Evolutionary conservation across 2,329 filamentous ascomycete species (phyloP).

Genomic region (Chrysoporthe cubensis): DNA sequence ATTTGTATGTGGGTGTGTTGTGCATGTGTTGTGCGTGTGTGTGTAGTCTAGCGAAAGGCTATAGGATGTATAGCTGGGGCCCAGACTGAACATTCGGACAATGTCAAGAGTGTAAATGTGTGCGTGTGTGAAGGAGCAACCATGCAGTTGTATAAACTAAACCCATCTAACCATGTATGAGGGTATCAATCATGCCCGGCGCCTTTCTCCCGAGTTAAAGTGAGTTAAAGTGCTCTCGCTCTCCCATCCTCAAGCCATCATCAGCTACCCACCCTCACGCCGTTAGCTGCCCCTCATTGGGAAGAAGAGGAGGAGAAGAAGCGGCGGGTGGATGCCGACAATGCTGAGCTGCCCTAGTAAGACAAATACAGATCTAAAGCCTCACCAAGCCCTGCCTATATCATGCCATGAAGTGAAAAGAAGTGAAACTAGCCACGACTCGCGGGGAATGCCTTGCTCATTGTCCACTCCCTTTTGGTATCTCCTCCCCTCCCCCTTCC

Average conservation of each 20-base stretch:
- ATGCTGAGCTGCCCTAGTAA: background rate
- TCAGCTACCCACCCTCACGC: background rate
- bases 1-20: too few relatives aligned
- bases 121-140: background rate
- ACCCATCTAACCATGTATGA: slow-evolving; percentile 8
- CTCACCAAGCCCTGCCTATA: background rate
- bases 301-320: background rate
- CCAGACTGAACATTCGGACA: background rate
- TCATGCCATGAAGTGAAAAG: background rate
- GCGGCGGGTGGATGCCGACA: background rate
- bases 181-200: background rate
- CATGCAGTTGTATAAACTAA: background rate
- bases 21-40: too few relatives aligned
- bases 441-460: background rate
- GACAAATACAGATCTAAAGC: background rate
- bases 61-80: background rate
- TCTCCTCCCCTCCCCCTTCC: background rate
- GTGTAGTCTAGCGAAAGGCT: background rate
- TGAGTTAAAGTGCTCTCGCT: too few relatives aligned
- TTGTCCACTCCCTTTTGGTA: background rate
- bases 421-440: background rate
- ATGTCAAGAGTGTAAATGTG: background rate
- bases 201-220: too few relatives aligned
- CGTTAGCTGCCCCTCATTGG: background rate
- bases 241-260: background rate